Percentiles rank a stretch among this genome's conserved stretches.
phyloP scores from a whole-genome alignment of 140 eudicot genomes.

The Senecio squalidus region DNA sequence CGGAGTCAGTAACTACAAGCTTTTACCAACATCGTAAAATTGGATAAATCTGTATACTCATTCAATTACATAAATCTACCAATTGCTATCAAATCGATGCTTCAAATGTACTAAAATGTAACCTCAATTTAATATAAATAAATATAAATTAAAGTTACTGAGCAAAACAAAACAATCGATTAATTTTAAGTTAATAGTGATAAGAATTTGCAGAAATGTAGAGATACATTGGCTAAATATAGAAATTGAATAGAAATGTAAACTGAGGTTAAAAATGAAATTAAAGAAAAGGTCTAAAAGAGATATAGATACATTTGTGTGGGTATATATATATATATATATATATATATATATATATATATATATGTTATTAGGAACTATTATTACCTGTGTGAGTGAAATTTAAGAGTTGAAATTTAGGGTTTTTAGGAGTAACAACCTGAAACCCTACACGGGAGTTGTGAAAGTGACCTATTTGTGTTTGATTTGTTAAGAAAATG shows the following conservation, averaged over 20 bases:
- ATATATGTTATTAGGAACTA: too few species aligned
- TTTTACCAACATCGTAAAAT: background rate
- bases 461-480: too few species aligned
- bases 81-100: too few species aligned
- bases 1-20: background rate
- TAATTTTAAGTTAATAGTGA: background rate
- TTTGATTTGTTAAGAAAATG: too few species aligned
- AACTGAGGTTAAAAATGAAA: background rate
- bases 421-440: constrained; percentile 1
- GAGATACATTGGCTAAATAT: background rate
- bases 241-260: background rate
- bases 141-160: too few species aligned
- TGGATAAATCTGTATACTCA: background rate
- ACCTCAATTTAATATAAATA: constrained; percentile 3
- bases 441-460: constrained; percentile 24
- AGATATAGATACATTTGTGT: background rate
- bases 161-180: constrained; percentile 1
- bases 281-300: background rate
- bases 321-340: too few species aligned
- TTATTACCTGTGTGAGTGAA: background rate
- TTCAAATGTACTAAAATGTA: background rate
- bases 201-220: background rate
- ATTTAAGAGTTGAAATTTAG: background rate
- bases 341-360: too few species aligned
- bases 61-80: background rate